phyloP scores from a whole-genome alignment of 1,139 yeast species.

The Candida labiduridarum region DNA sequence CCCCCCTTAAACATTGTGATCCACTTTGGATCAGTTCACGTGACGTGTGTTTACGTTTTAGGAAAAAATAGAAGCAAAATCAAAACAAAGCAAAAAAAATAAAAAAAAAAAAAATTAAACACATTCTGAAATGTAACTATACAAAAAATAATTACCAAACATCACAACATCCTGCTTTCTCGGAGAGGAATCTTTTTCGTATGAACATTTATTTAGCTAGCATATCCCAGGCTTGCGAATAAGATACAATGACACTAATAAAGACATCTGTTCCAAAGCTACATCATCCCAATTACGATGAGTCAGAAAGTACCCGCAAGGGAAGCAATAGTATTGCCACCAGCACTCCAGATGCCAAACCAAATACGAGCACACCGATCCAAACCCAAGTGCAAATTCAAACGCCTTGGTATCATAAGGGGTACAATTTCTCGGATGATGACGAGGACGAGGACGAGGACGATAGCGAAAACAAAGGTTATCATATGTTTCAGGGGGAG shows the following conservation, averaged over 20 bases:
- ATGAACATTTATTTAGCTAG: background rate
- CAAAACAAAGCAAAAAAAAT: background rate
- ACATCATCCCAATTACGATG: constrained; percentile 2
- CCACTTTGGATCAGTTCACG: background rate
- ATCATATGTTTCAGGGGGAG: constrained; percentile 1
- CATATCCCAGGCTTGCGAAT: background rate
- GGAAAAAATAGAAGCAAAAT: background rate
- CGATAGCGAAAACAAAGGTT: background rate
- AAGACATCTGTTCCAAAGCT: constrained; percentile 7
- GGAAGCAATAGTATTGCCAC: background rate
- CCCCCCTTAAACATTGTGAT: background rate
- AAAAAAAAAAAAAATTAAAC: background rate
- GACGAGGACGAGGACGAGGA: constrained; percentile 5
- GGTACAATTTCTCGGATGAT: constrained; percentile 5
- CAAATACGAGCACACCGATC: constrained; percentile 4
- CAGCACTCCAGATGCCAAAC: background rate
- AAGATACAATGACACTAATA: constrained; percentile 1
- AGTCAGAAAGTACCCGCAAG: background rate
- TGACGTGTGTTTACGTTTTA: background rate
- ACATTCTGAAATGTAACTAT: background rate
- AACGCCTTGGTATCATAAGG: constrained; percentile 12
- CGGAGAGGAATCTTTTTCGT: background rate
- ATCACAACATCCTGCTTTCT: background rate
- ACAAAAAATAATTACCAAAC: background rate
- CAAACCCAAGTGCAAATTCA: background rate